Conservation (phyloP, 2,329 filamentous ascomycete species). For the Drechslerella coelobrocha region DNA sequence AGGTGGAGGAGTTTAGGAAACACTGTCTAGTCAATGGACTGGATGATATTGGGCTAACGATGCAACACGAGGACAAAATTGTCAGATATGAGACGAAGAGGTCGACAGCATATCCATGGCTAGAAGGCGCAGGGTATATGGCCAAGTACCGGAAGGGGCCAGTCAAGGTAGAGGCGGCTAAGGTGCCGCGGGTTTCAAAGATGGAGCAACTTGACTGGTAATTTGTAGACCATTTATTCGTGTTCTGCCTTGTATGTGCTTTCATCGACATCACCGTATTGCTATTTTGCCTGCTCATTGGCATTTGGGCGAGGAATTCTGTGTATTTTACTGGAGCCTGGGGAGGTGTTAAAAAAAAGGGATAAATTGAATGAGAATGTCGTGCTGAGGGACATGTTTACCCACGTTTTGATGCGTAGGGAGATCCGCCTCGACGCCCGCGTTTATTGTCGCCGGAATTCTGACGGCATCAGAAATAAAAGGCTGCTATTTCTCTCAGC, state of each 20-base stretch:
- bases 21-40: conserved; percentile 92
- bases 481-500: too few relatives aligned
- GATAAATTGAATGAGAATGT: too few relatives aligned
- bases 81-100: conserved; percentile 78
- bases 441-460: too few relatives aligned
- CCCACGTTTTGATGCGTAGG: too few relatives aligned
- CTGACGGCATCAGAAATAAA: too few relatives aligned
- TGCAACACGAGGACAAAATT: conserved; percentile 92
- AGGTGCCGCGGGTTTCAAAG: conserved; percentile 49
- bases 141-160: conserved; percentile 63
- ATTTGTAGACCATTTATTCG: conserved; percentile 8
- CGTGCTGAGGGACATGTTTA: too few relatives aligned
- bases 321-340: too few relatives aligned
- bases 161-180: conserved; percentile 68
- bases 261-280: too few relatives aligned
- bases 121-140: conserved; percentile 85
- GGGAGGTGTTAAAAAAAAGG: too few relatives aligned
- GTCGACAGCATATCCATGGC: conserved; percentile 81
- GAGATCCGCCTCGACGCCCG: too few relatives aligned
- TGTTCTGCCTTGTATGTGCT: not conserved
- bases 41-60: conserved; percentile 93
- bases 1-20: conserved; percentile 91
- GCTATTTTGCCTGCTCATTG: too few relatives aligned
- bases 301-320: too few relatives aligned
- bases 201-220: conserved; percentile 41